phyloP scores from a whole-genome alignment of 768 basidiomycete species.

The Tricholoma flavovirens region DNA sequence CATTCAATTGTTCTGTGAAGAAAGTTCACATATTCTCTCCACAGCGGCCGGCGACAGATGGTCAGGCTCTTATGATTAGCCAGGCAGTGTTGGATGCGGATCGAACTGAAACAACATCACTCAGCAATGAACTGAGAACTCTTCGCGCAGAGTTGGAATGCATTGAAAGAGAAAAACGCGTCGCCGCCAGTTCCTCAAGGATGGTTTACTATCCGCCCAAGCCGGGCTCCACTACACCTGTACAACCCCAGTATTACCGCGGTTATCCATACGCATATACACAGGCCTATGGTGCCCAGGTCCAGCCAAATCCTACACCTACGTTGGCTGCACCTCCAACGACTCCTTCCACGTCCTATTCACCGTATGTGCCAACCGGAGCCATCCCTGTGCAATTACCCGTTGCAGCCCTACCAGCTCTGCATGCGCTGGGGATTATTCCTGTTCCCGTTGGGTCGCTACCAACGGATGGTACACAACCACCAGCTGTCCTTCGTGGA shows the following conservation, averaged over 20 bases:
- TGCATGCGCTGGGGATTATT: conserved; percentile 68
- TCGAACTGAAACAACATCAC: conserved; percentile 50
- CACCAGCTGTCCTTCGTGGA: conserved; percentile 71
- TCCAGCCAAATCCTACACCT: conserved; percentile 24
- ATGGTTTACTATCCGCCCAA: conserved; percentile 33
- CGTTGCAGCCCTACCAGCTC: conserved; percentile 54
- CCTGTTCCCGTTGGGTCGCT: conserved; percentile 58
- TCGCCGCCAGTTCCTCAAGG: conserved; percentile 36
- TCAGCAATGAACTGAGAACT: conserved; percentile 56
- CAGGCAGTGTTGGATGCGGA: conserved; percentile 64
- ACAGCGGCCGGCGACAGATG: conserved; percentile 56
- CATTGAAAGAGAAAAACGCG: conserved; percentile 64
- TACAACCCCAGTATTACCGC: conserved; percentile 56
- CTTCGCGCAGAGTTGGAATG: conserved; percentile 63
- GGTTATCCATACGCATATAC: conserved; percentile 61
- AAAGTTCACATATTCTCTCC: conserved; percentile 2
- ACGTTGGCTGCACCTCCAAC: conserved; percentile 27
- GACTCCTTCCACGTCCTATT: conserved; percentile 23
- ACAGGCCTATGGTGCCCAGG: conserved; percentile 44
- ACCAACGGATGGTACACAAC: conserved; percentile 49
- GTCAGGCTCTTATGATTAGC: conserved; percentile 58
- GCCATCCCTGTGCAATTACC: conserved; percentile 69
- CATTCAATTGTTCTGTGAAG: neutral
- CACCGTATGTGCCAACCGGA: conserved; percentile 33
- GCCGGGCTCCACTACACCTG: conserved; percentile 22